Evolutionary conservation across 2,329 filamentous ascomycete species (phyloP).

Genomic region (Moelleriella libera): DNA sequence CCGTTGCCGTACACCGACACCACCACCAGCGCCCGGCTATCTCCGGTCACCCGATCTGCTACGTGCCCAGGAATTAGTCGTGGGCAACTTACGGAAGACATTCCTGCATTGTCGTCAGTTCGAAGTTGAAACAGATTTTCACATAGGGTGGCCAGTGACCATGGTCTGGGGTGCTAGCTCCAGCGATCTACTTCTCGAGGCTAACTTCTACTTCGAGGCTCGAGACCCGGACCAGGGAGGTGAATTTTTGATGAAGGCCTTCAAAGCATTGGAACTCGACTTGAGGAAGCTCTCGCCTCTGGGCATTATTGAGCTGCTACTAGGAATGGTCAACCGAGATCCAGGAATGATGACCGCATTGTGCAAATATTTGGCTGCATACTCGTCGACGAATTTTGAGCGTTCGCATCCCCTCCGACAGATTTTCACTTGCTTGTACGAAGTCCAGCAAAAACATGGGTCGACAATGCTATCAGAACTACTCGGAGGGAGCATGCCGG

Average conservation of each 20-base stretch:
- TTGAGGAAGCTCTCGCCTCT: constrained; percentile 27
- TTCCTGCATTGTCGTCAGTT: constrained; percentile 29
- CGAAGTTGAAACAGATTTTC: constrained; percentile 21
- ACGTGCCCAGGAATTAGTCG: constrained; percentile 27
- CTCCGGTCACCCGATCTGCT: constrained; percentile 27
- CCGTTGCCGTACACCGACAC: constrained; percentile 29
- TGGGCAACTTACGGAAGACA: constrained; percentile 28
- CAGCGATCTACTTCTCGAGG: constrained; percentile 27
- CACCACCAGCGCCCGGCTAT: constrained; percentile 25
- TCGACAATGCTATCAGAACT: constrained; percentile 26
- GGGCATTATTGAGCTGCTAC: constrained; percentile 25
- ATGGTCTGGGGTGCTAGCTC: constrained; percentile 30
- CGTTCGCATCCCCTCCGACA: constrained; percentile 26
- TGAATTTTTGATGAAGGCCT: constrained; percentile 24
- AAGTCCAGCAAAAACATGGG: constrained; percentile 30
- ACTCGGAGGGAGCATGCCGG: constrained; percentile 24
- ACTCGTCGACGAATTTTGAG: constrained; percentile 27
- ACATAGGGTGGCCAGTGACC: constrained; percentile 24
- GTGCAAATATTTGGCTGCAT: constrained; percentile 29
- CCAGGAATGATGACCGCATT: constrained; percentile 29
- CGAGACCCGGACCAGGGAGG: constrained; percentile 24
- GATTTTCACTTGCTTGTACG: constrained; percentile 27
- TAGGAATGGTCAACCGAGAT: constrained; percentile 29
- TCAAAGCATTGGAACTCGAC: constrained; percentile 27
- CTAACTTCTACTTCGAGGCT: constrained; percentile 27